A percentile compares a stretch with the other conserved stretches of the same genome.
These are phyloP conservation scores for Teratosphaeria zuluensis DNA, from an alignment of 2,329 filamentous ascomycete genomes.

Conservation along the genomic window DNA sequence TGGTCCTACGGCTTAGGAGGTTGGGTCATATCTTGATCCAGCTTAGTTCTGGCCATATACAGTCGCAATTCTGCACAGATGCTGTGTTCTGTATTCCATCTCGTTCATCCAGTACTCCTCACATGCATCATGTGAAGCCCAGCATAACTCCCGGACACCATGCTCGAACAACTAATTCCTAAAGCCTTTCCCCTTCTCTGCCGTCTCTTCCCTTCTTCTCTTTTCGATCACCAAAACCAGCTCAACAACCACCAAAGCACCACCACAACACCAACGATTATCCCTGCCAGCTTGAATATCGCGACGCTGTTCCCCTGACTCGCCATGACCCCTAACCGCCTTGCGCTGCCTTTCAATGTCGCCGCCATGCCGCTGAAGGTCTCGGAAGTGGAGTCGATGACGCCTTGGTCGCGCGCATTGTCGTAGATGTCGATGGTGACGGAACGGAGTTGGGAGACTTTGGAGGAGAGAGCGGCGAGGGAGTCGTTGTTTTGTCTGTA, in stretches of 20 bases:
- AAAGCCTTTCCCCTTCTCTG: neutral
- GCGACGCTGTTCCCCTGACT: slow-evolving; percentile 83
- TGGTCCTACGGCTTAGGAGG: too few relatives aligned
- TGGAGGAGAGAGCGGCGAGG: slow-evolving; percentile 79
- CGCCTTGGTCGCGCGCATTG: slow-evolving; percentile 76
- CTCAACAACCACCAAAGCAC: slow-evolving; percentile 60
- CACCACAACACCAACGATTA: slow-evolving; percentile 63
- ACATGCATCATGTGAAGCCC: neutral
- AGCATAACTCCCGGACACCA: neutral
- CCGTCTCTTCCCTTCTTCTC: neutral
- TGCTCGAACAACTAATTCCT: neutral
- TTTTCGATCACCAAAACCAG: slow-evolving; percentile 19
- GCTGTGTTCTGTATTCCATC: neutral
- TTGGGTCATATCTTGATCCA: too few relatives aligned
- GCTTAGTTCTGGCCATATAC: neutral
- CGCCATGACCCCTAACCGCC: slow-evolving; percentile 80
- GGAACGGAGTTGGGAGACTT: slow-evolving; percentile 83
- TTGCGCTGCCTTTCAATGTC: slow-evolving; percentile 73
- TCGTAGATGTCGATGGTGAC: slow-evolving; percentile 98
- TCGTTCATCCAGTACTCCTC: too few relatives aligned
- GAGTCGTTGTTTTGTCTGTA: slow-evolving; percentile 82
- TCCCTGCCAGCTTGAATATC: slow-evolving; percentile 78
- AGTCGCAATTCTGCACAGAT: neutral
- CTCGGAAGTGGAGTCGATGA: slow-evolving; percentile 81
- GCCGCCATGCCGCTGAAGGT: slow-evolving; percentile 83